Evolutionary conservation across 352 stramenopile genomes (phyloP).

Genomic region (Globisporangium cederbergense): DNA sequence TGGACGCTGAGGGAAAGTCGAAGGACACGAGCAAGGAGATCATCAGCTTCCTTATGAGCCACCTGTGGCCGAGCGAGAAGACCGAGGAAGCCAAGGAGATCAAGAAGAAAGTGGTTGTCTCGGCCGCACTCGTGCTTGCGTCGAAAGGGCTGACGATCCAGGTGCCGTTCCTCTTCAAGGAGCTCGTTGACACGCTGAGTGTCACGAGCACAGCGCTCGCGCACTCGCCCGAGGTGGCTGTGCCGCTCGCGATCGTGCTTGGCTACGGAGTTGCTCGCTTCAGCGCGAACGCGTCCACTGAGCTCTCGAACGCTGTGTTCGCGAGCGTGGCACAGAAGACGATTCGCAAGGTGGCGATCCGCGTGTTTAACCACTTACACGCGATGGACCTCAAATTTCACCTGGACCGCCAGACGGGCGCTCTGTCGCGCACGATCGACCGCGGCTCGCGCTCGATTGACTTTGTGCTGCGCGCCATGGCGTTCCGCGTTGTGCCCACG

Average conservation of each 20-base stretch:
- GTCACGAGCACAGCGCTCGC: conserved; percentile 29
- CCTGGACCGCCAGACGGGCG: conserved; percentile 92
- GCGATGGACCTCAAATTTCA: conserved; percentile 94
- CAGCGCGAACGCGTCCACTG: conserved; percentile 89
- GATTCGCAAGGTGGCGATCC: conserved; percentile 92
- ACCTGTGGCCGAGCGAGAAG: conserved; percentile 66
- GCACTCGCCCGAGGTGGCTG: conserved; percentile 35
- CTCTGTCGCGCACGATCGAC: conserved; percentile 92
- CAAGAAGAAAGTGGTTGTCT: conserved; percentile 81
- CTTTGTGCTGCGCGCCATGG: conserved; percentile 94
- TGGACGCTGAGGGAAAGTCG: conserved; percentile 1
- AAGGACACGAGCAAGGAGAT: conserved; percentile 54
- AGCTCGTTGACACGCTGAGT: conserved; percentile 88
- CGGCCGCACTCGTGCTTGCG: conserved; percentile 81
- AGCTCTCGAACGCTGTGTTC: conserved; percentile 96
- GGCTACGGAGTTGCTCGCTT: conserved; percentile 93
- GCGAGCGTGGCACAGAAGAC: conserved; percentile 94
- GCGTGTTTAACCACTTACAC: conserved; percentile 95
- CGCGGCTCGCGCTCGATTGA: conserved; percentile 94
- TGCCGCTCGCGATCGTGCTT: conserved; percentile 88
- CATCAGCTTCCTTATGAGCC: conserved; percentile 50
- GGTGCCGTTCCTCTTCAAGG: conserved; percentile 98
- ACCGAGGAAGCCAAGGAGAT: conserved; percentile 57
- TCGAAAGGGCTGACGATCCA: conserved; percentile 93
- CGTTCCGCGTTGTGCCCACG: conserved; percentile 97